Evolutionary conservation across 139 green algal genomes (phyloP).

Genomic region (Coelastrella sp.): DNA sequence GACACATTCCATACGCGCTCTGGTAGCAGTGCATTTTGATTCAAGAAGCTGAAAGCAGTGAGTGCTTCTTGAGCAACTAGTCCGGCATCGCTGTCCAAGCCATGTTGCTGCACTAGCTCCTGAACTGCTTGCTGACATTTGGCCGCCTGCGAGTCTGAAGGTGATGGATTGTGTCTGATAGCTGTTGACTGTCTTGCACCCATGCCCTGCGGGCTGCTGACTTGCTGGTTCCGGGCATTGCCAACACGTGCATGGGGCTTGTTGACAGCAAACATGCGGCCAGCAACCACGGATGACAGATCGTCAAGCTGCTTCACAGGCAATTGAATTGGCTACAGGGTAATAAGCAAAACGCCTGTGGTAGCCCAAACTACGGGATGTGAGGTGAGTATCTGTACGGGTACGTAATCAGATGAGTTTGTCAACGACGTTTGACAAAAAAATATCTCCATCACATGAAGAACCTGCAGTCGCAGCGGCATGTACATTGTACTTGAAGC

Average conservation of each 20-base stretch:
- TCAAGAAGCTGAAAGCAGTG: neutral
- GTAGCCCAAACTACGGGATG: neutral
- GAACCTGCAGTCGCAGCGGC: too few species aligned
- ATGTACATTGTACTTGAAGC: too few species aligned
- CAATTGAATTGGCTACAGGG: too few species aligned
- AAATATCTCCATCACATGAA: too few species aligned
- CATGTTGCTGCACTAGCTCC: conserved; percentile 31
- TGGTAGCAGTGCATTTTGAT: neutral
- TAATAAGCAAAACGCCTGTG: neutral
- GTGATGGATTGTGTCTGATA: neutral
- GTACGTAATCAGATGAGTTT: neutral
- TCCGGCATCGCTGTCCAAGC: neutral
- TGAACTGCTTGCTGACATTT: neutral
- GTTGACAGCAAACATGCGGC: neutral
- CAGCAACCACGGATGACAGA: neutral
- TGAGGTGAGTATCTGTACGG: neutral
- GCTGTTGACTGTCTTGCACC: neutral
- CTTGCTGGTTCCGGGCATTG: neutral
- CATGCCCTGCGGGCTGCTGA: neutral
- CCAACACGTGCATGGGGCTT: neutral
- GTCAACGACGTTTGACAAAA: too few species aligned
- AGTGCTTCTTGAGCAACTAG: conserved; percentile 21
- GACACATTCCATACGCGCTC: neutral
- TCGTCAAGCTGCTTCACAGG: too few species aligned
- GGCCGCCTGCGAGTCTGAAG: neutral